Evolutionary conservation across 2,329 filamentous ascomycete genomes (phyloP), one percentile per base, ranked within the genome.

Genomic region (Rutstroemia sp.): DNA sequence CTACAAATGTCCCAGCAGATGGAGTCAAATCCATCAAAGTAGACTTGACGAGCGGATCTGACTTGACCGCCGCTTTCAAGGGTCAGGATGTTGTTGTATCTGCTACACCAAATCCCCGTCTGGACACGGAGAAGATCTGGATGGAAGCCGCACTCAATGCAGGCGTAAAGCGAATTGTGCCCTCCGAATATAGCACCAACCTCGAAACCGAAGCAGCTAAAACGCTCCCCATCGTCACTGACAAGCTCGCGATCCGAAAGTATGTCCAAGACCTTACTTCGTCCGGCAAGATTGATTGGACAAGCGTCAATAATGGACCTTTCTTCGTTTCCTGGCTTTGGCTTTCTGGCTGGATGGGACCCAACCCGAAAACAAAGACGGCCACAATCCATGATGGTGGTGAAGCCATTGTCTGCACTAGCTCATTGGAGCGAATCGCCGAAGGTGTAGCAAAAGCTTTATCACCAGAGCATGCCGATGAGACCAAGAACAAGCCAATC

Each of bases 101-200:
- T 23, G 56, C 58, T 3, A 37, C 51, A 5, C 58, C 60, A 10
- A 49, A 53, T 17, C 58, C 60, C n/a, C 27, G 46, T 5, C 58
- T 61, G 6, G 46, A 37, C 5, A 52, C 49, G 12, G 60, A 61
- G 34, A 58, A 59, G 34, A 55, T 60, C 12, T 68, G 84, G 57
- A 75, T 84, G 47, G 76, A 84, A 48, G 83, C 81, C 0, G 75
- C 80, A 12, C 73, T 79, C 41, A 74, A 74, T 19, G 81, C 80
- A 1, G 78, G 79, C 16, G 79, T 85, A 8, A 75, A 78, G 64
- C 75, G 80, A 23, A 82, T 83, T 69, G 72, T 85, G 34, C 80
- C 81, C 1, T 78, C 77, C 9, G 81, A 85, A 56, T 85, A 76
- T 47, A 70, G 69, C 41, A 67, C 69, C 41, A 68, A 72, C 70